Evolutionary conservation across 305 asterid genomes (phyloP).

Genomic region (Rubia balearica): DNA sequence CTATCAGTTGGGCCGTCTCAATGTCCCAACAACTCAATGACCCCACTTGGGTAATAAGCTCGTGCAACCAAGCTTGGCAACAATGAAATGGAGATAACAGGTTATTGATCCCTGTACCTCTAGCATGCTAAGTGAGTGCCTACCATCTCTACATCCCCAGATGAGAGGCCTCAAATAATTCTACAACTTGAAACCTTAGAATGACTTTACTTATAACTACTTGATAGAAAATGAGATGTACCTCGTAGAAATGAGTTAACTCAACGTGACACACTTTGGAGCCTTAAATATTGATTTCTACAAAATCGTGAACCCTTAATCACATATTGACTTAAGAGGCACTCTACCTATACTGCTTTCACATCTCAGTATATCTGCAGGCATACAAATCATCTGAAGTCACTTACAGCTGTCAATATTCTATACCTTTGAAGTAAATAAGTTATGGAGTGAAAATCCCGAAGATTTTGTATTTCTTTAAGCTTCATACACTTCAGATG

Average conservation of each 20-base stretch:
- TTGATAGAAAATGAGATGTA: not conserved
- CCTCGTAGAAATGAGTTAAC: not conserved
- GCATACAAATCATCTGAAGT: not conserved
- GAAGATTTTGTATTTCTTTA: not conserved
- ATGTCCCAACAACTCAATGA: not conserved
- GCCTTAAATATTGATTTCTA: not conserved
- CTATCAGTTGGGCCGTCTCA: no score
- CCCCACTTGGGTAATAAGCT: not conserved
- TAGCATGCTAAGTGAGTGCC: not conserved
- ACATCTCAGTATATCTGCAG: not conserved
- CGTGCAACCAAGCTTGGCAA: not conserved
- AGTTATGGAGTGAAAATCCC: not conserved
- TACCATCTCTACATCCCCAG: not conserved
- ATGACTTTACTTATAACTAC: not conserved
- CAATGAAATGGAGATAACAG: not conserved
- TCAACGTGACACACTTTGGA: not conserved
- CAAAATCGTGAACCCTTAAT: not conserved
- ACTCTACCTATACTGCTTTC: not conserved
- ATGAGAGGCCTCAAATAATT: not conserved
- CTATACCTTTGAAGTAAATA: not conserved
- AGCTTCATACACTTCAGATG: conserved; percentile 7
- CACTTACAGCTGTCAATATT: not conserved
- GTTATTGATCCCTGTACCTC: not conserved
- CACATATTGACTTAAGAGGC: not conserved
- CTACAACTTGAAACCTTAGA: not conserved